Conservation (phyloP, 352 stramenopile genomes). For the Stramenopiles sp. region DNA sequence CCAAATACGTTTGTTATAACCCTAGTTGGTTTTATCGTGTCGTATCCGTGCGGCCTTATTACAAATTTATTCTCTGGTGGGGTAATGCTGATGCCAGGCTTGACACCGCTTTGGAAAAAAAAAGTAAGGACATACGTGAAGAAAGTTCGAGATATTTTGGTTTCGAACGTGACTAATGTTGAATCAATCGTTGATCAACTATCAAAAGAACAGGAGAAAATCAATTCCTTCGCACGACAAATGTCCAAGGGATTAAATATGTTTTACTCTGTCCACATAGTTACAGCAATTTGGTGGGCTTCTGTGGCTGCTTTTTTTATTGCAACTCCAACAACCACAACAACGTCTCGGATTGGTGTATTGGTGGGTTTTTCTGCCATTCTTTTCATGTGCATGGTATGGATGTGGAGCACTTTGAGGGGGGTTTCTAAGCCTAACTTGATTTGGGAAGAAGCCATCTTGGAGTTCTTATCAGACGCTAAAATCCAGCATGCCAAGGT, state of each 20-base stretch:
- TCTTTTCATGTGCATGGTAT: background rate
- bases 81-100: background rate
- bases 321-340: background rate
- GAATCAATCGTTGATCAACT: background rate
- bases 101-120: background rate
- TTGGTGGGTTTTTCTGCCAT: background rate
- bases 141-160: background rate
- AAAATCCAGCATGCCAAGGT: slow-evolving; percentile 11
- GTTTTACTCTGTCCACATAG: background rate
- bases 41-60: background rate
- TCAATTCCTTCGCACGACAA: background rate
- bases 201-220: background rate
- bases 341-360: background rate
- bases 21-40: background rate
- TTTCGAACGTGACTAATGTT: background rate
- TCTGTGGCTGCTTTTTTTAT: background rate
- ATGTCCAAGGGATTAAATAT: background rate
- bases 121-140: slow-evolving; percentile 11
- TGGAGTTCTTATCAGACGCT: background rate
- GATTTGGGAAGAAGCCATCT: slow-evolving; percentile 10
- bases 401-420: background rate
- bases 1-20: background rate
- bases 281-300: background rate
- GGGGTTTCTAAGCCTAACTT: background rate
- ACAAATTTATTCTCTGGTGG: background rate